Conservation (phyloP, 345 rosid genomes). For the Mangifera indica region DNA sequence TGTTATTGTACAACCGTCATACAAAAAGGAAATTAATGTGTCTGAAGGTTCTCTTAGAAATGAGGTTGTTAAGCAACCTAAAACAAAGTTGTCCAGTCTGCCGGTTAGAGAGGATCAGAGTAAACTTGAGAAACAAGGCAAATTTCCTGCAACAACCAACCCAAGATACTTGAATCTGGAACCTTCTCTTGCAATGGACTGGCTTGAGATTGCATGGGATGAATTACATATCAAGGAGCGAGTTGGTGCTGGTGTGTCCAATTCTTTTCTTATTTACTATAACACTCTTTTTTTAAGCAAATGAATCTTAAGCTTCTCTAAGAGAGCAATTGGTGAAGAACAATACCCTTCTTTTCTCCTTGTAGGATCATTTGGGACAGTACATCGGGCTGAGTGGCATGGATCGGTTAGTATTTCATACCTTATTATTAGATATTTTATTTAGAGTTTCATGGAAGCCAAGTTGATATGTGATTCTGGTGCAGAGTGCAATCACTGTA, state of each 20-base stretch:
- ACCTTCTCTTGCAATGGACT: constrained; percentile 96
- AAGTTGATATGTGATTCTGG: constrained; percentile 1
- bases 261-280: constrained; percentile 14
- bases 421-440: background rate
- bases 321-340: constrained; percentile 1
- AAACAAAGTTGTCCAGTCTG: constrained; percentile 34
- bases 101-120: constrained; percentile 40
- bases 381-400: constrained; percentile 99
- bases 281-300: background rate
- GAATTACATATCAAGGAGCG: constrained; percentile 91
- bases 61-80: constrained; percentile 33
- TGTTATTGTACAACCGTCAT: constrained; percentile 25
- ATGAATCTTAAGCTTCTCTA: background rate
- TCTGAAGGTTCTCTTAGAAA: constrained; percentile 33
- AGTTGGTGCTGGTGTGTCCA: constrained; percentile 81
- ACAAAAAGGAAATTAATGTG: constrained; percentile 36
- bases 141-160: constrained; percentile 38
- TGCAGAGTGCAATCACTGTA: background rate
- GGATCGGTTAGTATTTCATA: constrained; percentile 69
- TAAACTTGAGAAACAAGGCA: constrained; percentile 36
- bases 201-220: constrained; percentile 95
- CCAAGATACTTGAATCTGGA: constrained; percentile 72
- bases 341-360: background rate
- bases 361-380: constrained; percentile 95
- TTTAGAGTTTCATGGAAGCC: background rate